Evolutionary conservation across 192 early-diverging fungal genomes (phyloP), one percentile per base, ranked within the genome.

Genomic region (Glomus cerebriforme): DNA sequence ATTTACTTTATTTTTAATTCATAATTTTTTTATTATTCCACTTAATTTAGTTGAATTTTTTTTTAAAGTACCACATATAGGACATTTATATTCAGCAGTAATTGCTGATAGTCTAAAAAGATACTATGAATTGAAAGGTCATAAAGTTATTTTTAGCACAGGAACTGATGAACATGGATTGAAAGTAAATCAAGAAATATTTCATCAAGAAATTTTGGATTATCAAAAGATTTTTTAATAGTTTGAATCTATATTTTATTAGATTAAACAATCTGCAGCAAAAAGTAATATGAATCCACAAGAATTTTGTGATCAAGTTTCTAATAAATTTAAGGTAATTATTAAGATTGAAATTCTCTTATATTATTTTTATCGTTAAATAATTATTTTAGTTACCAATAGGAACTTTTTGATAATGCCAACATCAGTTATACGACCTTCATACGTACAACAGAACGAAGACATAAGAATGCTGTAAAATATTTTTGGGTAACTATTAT

Each of bases 111-210:
- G 91, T 7, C 80, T 97, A 24, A 89, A 90, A 75, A 83, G 96
- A 29, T 96, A 90, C 76, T 89, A 92, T 73, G 88, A 87, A 34
- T 75, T 98, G 62, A 92, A 88, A 43, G 95, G 94, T 19, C 81
- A 88, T 29, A 78, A 76, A 24, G 83, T 88, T 1, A 27, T 92
- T 13, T 72, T 93, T 19, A 86, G 84, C 29, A 92, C 92, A 2
- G 97, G 97, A 43, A 99, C 97, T 3, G 97, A 99, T 80, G 97
- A 99, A 80, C 97, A 99, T 82, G 97, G 97, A 3, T 88, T 95
- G 5, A 99, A 99, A 87, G 93, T 91, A 80, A 15, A 75, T n/a
- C 13, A 13, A 13, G 32, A 66, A 43, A 2, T 27, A 43, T 17
- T 54, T 54, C 12, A 10, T 43, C 12, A 43, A 10, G 39, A 22